Conservation (phyloP, 2,329 filamentous ascomycete species). For the Trichoderma atrobrunneum region DNA sequence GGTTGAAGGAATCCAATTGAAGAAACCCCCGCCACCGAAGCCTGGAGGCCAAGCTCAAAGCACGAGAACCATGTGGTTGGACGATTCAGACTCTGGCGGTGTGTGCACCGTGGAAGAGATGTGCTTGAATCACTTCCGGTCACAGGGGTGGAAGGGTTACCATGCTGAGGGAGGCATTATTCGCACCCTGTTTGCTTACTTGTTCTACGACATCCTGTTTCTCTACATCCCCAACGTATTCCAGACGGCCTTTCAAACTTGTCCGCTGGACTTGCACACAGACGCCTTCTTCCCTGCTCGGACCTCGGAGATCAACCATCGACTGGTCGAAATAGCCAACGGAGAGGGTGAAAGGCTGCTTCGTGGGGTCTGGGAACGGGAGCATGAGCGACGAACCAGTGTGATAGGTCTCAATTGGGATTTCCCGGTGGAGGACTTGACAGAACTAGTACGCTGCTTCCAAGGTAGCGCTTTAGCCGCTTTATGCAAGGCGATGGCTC, state of each 20-base stretch:
- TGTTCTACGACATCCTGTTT: slow-evolving; percentile 93
- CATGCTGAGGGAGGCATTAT: slow-evolving; percentile 90
- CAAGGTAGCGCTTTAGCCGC: slow-evolving; percentile 74
- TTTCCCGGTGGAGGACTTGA: slow-evolving; percentile 73
- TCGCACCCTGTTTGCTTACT: slow-evolving; percentile 83
- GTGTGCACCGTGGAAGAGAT: slow-evolving; percentile 91
- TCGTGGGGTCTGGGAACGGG: slow-evolving; percentile 62
- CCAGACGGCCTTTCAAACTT: slow-evolving; percentile 92
- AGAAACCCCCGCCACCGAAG: slow-evolving; percentile 51
- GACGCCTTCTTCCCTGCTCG: slow-evolving; percentile 86
- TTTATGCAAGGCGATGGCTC: slow-evolving; percentile 89
- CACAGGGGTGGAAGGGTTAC: slow-evolving; percentile 87
- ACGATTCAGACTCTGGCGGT: slow-evolving; percentile 64
- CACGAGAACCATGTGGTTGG: slow-evolving; percentile 83
- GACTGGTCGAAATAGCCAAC: slow-evolving; percentile 83
- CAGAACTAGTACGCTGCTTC: slow-evolving; percentile 77
- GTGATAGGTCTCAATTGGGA: slow-evolving; percentile 92
- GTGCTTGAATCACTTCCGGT: slow-evolving; percentile 84
- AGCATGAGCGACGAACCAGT: slow-evolving; percentile 72
- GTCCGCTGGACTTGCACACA: slow-evolving; percentile 86
- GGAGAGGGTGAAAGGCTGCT: slow-evolving; percentile 69
- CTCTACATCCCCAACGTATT: slow-evolving; percentile 95
- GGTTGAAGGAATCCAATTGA: slow-evolving; percentile 75
- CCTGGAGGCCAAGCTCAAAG: slow-evolving; percentile 43
- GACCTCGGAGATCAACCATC: slow-evolving; percentile 84